Evolutionary conservation across 108 stramenopile species (phyloP).

Genomic region (Fistulifera solaris): DNA sequence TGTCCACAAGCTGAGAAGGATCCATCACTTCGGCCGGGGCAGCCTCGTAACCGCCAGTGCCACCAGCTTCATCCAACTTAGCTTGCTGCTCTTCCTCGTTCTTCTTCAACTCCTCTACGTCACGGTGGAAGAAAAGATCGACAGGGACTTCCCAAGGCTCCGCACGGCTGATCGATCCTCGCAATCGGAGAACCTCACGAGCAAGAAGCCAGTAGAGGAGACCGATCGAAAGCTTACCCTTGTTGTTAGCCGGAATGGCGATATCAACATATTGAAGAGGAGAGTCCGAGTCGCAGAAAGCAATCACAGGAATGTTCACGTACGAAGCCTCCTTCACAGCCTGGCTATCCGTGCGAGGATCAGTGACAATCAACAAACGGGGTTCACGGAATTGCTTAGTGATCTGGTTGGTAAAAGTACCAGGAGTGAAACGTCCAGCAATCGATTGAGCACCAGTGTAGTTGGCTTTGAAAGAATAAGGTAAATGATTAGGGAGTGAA

Average conservation of each 20-base stretch:
- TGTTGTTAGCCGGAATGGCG: constrained; percentile 99
- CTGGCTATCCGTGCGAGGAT: constrained; percentile 97
- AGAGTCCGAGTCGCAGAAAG: constrained; percentile 98
- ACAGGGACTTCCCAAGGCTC: constrained; percentile 96
- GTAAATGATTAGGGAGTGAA: neutral
- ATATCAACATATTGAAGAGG: constrained; percentile 97
- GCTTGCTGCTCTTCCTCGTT: constrained; percentile 89
- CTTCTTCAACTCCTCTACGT: constrained; percentile 99
- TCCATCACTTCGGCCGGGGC: constrained; percentile 48
- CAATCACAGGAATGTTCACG: constrained; percentile 98
- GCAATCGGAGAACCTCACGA: constrained; percentile 95
- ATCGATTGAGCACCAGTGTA: constrained; percentile 98
- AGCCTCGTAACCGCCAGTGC: constrained; percentile 37
- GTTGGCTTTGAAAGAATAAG: constrained; percentile 45
- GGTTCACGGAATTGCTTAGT: constrained; percentile 99
- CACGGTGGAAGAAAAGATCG: constrained; percentile 99
- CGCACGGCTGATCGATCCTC: constrained; percentile 89
- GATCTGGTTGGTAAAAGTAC: constrained; percentile 99
- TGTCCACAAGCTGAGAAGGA: constrained; percentile 20
- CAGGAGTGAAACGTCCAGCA: constrained; percentile 99
- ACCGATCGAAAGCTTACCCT: constrained; percentile 99
- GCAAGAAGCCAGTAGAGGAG: constrained; percentile 99
- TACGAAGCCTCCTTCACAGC: constrained; percentile 95
- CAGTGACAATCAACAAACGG: constrained; percentile 97
- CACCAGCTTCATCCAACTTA: constrained; percentile 74